Conservation (phyloP, 805 yeast genomes). For the Yamadazyma philogaea region DNA sequence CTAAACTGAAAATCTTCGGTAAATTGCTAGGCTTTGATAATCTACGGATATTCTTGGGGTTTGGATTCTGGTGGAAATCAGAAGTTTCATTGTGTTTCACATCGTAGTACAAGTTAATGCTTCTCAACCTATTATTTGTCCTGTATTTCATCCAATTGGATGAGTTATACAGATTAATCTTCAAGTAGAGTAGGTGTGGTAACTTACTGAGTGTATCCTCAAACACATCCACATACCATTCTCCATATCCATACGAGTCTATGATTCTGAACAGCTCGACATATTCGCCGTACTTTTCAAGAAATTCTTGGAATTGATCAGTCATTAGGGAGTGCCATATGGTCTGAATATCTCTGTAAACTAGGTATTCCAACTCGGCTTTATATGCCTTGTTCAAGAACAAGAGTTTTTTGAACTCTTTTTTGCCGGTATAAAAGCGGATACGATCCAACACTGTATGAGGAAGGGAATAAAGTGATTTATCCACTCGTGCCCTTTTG, state of each 20-base stretch:
- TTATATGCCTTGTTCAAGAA: conserved; percentile 16
- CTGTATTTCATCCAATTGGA: conserved; percentile 44
- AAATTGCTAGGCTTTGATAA: conserved; percentile 6
- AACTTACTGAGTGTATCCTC: conserved; percentile 19
- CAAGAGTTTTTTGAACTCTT: conserved; percentile 1
- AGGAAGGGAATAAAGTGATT: conserved; percentile 9
- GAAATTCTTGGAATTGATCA: conserved; percentile 9
- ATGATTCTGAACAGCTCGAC: conserved; percentile 26
- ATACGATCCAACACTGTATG: conserved; percentile 12
- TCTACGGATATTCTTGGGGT: conserved; percentile 18
- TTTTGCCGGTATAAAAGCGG: conserved; percentile 2
- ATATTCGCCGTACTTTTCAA: conserved; percentile 11
- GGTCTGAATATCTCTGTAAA: conserved; percentile 22
- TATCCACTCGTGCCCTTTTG: conserved; percentile 5
- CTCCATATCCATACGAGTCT: conserved; percentile 33
- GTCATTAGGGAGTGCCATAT: conserved; percentile 13
- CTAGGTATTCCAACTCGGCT: conserved; percentile 15
- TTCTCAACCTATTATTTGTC: conserved; percentile 15
- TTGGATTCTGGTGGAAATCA: conserved; percentile 9
- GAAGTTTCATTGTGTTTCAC: conserved; percentile 18
- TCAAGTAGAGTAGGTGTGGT: conserved; percentile 22
- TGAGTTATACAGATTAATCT: conserved; percentile 33
- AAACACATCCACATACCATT: conserved; percentile 33
- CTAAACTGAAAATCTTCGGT: conserved; percentile 39
- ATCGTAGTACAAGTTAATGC: conserved; percentile 28